Percentiles rank a stretch among this genome's conserved stretches.
These are phyloP conservation scores for Auricularia heimuer DNA, from an alignment of 768 basidiomycete species.

Conservation along the genomic window DNA sequence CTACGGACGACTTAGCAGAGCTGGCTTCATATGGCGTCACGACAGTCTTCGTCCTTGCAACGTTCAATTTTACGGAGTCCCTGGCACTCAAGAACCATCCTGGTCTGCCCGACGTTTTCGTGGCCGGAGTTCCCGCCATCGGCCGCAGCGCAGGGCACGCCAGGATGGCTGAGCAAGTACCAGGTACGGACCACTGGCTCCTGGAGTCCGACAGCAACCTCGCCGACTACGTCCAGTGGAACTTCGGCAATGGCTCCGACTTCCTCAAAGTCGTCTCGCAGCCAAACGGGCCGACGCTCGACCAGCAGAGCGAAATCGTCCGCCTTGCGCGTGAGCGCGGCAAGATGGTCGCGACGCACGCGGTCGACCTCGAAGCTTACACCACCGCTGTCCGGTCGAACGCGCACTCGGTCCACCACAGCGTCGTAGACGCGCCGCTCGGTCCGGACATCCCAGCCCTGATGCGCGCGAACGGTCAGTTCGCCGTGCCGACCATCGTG, in stretches of 20 bases:
- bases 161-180: too few species aligned
- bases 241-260: neutral
- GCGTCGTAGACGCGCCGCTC: neutral
- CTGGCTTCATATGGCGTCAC: neutral
- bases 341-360: neutral
- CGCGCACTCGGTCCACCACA: neutral
- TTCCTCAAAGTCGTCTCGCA: neutral
- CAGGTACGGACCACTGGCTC: too few species aligned
- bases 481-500: neutral
- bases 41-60: neutral
- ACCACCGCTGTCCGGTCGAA: neutral
- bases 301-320: neutral
- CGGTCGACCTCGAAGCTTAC: neutral
- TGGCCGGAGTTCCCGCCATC: neutral
- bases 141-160: too few species aligned
- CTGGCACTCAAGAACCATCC: neutral
- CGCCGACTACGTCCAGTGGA: neutral
- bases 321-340: neutral
- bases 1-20: neutral
- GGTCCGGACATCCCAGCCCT: neutral
- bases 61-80: neutral
- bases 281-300: neutral
- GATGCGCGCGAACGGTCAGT: neutral
- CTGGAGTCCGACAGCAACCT: neutral
- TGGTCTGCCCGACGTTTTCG: neutral